Conservation (phyloP, 2,329 filamentous ascomycete species). For the Drechslera avenae region DNA sequence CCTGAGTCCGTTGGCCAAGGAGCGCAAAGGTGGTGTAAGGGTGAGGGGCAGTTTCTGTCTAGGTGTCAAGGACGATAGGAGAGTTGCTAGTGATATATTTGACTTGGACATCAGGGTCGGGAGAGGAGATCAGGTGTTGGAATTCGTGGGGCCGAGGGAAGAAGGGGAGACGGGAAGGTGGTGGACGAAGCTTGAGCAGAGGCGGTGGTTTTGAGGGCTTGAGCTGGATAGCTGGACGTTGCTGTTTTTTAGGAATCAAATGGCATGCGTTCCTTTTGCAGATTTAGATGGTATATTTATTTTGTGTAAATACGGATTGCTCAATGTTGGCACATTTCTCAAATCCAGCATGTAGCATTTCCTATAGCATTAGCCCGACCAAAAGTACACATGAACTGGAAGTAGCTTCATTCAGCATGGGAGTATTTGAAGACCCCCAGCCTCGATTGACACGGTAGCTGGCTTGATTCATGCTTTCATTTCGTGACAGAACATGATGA, state of each 20-base stretch:
- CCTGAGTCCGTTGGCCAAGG: constrained; percentile 50
- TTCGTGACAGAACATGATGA: constrained; percentile 49
- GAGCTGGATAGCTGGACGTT: not conserved
- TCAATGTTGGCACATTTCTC: no score
- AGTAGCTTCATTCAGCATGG: no score
- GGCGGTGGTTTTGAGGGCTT: constrained; percentile 52
- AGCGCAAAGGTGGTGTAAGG: constrained; percentile 48
- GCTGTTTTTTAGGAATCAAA: not conserved
- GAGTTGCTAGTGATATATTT: constrained; percentile 49
- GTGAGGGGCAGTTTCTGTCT: constrained; percentile 55
- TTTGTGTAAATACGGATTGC: not conserved
- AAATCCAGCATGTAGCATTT: no score
- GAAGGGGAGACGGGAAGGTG: constrained; percentile 50
- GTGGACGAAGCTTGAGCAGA: constrained; percentile 50
- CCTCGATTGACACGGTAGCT: constrained; percentile 5
- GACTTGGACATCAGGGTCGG: constrained; percentile 54
- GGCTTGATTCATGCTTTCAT: constrained; percentile 38
- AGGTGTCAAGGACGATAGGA: constrained; percentile 34
- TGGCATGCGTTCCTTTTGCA: not conserved
- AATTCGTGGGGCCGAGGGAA: constrained; percentile 52
- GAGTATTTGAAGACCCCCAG: not conserved
- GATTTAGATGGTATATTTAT: no score
- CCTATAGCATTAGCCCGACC: no score
- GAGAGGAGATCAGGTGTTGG: constrained; percentile 46
- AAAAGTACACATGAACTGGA: no score